These are phyloP conservation scores for Leucosporidium scottii DNA, from an alignment of 768 basidiomycete genomes.

Conservation along the genomic window DNA sequence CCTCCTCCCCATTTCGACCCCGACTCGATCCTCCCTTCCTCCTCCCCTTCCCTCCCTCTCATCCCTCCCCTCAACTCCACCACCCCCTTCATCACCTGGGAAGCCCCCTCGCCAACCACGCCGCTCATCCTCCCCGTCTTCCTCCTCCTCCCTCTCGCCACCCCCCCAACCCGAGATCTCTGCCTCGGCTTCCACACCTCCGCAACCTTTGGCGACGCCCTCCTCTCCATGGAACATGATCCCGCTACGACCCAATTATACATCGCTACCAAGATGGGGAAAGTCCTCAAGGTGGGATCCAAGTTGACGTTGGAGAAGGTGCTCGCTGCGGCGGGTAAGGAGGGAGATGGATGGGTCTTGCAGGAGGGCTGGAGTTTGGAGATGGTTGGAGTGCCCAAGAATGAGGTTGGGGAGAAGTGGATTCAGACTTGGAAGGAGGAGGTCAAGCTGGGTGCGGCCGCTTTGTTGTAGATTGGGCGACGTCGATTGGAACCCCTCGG, in stretches of 20 bases:
- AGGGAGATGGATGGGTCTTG: conserved; percentile 71
- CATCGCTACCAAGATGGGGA: conserved; percentile 65
- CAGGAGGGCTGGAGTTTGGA: conserved; percentile 67
- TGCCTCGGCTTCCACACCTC: conserved; percentile 79
- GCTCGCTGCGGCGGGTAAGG: conserved; percentile 52
- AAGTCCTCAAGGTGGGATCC: conserved; percentile 83
- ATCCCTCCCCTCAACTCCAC: conserved; percentile 5
- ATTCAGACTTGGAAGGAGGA: conserved; percentile 70
- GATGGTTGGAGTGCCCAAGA: conserved; percentile 70
- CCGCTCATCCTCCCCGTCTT: conserved; percentile 75
- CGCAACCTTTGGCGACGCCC: conserved; percentile 69
- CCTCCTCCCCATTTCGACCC: conserved; percentile 38
- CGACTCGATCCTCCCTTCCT: conserved; percentile 43
- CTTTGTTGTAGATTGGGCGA: conserved; percentile 12
- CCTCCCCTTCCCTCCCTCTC: conserved; percentile 14
- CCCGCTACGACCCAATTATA: conserved; percentile 58
- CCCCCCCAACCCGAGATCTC: conserved; percentile 66
- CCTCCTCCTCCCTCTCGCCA: conserved; percentile 85
- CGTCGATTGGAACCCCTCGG: too few species aligned
- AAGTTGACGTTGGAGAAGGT: conserved; percentile 80
- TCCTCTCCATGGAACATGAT: conserved; percentile 68
- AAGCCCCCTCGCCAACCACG: conserved; percentile 46
- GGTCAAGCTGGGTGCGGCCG: conserved; percentile 26
- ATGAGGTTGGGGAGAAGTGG: conserved; percentile 71
- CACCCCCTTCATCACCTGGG: conserved; percentile 14